phyloP scores from a whole-genome alignment of 1,139 yeast species.

The Suhomyces wounanorum region DNA sequence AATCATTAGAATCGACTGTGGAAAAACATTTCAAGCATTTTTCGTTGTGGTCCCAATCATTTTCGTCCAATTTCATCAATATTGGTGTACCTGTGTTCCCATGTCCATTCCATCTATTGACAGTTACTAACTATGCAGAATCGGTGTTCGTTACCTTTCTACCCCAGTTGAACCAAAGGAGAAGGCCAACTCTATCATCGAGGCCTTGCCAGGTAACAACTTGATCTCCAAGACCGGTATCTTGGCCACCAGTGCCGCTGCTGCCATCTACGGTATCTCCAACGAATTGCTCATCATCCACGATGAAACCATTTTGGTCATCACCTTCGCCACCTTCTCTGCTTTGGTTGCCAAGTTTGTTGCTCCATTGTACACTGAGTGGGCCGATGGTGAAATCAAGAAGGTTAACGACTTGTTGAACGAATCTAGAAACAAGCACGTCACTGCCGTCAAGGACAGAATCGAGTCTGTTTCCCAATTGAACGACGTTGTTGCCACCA shows the following conservation, averaged over 20 bases:
- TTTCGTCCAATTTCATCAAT: too few relatives aligned
- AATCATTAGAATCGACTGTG: too few relatives aligned
- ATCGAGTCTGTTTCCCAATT: constrained; percentile 84
- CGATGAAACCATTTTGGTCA: constrained; percentile 87
- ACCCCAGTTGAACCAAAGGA: constrained; percentile 82
- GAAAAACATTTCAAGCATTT: too few relatives aligned
- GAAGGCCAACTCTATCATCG: constrained; percentile 87
- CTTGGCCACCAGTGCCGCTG: constrained; percentile 93
- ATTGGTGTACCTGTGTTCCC: too few relatives aligned
- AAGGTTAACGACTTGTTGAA: constrained; percentile 80
- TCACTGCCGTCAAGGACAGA: constrained; percentile 89
- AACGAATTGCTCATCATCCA: constrained; percentile 90
- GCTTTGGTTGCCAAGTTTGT: constrained; percentile 80
- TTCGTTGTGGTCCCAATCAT: too few relatives aligned
- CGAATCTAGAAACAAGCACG: constrained; percentile 87
- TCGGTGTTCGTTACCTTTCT: constrained; percentile 67
- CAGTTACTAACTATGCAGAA: constrained; percentile 36
- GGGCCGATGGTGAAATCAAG: constrained; percentile 91
- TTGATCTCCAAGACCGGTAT: constrained; percentile 90
- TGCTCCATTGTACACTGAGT: constrained; percentile 92
- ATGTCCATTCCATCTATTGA: too few relatives aligned
- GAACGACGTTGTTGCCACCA: constrained; percentile 88
- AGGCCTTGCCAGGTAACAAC: constrained; percentile 91
- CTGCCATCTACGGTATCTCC: constrained; percentile 89
- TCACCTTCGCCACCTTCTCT: constrained; percentile 76